A percentile compares a stretch with the other conserved stretches of the same genome.
These are phyloP conservation scores for Pyrenophora seminiperda DNA, from an alignment of 2,329 filamentous ascomycete species.

Conservation along the genomic window DNA sequence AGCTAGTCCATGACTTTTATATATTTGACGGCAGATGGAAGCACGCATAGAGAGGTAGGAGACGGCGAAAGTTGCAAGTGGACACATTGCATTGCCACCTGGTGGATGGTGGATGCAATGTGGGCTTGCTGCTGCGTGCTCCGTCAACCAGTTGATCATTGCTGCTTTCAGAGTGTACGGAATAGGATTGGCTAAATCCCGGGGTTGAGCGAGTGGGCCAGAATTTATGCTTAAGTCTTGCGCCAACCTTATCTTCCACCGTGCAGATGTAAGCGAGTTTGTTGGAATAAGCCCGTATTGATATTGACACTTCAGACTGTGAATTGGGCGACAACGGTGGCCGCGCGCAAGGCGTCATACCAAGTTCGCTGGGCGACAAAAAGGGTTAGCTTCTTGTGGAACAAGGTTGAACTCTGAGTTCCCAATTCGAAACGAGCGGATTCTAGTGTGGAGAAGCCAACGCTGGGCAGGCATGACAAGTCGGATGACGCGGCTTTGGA, in stretches of 20 bases:
- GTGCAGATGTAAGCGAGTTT: conserved; percentile 36
- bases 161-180: neutral
- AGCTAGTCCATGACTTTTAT: neutral
- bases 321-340: neutral
- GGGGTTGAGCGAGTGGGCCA: conserved; percentile 33
- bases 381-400: neutral
- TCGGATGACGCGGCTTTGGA: conserved; percentile 42
- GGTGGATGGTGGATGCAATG: neutral
- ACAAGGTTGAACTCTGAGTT: neutral
- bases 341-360: neutral
- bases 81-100: conserved; percentile 1
- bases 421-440: conserved; percentile 1
- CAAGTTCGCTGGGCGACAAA: neutral
- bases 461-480: conserved; percentile 19
- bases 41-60: neutral
- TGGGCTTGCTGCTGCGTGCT: neutral
- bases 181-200: conserved; percentile 16
- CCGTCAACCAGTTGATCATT: conserved; percentile 7
- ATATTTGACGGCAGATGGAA: neutral
- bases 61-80: neutral
- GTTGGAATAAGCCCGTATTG: conserved; percentile 14
- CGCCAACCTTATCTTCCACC: conserved; percentile 45
- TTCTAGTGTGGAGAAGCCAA: conserved; percentile 16
- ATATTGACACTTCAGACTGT: neutral
- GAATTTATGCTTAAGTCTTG: conserved; percentile 46